Evolutionary conservation across 768 basidiomycete species (phyloP).

Genomic region (Lentinula raphanica): DNA sequence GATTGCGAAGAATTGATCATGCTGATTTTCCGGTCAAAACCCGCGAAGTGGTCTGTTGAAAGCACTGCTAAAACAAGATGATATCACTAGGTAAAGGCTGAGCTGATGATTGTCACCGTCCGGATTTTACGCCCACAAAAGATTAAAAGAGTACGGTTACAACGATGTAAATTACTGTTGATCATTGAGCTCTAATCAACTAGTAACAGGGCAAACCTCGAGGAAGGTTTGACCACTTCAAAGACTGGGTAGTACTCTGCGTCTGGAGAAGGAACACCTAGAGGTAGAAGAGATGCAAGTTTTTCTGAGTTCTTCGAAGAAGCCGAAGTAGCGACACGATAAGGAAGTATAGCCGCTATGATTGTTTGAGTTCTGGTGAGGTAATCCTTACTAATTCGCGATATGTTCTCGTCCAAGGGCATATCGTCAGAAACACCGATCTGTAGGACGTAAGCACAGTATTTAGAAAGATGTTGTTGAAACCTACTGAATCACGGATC

Average conservation of each 20-base stretch:
- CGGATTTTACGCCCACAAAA: not conserved
- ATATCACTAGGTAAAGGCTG: no score
- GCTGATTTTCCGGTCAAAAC: no score
- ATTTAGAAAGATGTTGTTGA: slow-evolving; percentile 2
- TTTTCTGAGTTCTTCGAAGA: slow-evolving; percentile 27
- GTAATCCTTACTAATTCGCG: slow-evolving; percentile 32
- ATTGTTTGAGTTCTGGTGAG: slow-evolving; percentile 57
- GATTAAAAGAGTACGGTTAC: not conserved
- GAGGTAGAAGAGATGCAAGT: slow-evolving; percentile 40
- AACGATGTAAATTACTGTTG: not conserved
- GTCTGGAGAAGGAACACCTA: slow-evolving; percentile 48
- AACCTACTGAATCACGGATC: slow-evolving; percentile 22
- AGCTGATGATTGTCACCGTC: no score
- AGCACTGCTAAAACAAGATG: no score
- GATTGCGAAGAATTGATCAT: no score
- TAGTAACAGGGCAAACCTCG: slow-evolving; percentile 71
- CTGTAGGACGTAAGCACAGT: not conserved
- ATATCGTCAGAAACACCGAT: not conserved
- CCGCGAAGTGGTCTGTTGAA: no score
- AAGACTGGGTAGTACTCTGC: slow-evolving; percentile 54
- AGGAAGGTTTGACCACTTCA: slow-evolving; percentile 63
- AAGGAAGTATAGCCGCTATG: slow-evolving; percentile 53
- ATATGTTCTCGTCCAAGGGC: slow-evolving; percentile 17
- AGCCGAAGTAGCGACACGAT: slow-evolving; percentile 9
- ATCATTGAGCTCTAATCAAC: slow-evolving; percentile 37